Base-by-base conservation (phyloP, 192 early-diverging fungal species). In the Entomortierella lignicola region DNA sequence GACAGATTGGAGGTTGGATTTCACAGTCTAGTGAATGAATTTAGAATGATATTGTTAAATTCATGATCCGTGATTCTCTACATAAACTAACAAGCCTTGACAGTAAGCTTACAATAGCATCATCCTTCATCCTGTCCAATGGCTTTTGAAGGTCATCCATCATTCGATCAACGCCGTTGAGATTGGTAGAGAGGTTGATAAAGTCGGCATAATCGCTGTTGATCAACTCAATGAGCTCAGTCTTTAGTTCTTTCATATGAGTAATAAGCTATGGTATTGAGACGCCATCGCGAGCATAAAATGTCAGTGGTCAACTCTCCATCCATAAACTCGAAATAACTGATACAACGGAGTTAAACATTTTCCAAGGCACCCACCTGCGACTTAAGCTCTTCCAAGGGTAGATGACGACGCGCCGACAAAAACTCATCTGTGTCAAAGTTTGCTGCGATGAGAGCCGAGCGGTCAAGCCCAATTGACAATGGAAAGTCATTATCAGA, bases 131-230 rank as follows among this genome's bases (percentile, higher is more conserved):
- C 61, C 74, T 82, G n/a, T 80, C 74, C 42, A 94, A 55, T n/a
- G 92, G 91, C 25, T 66, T 66, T 55, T 71, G 77, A 23, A 94
- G 70, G 23, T 89, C 86, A 27, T 79, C 81, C 68, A 94, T 91
- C 41, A 87, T 91, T 31, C 83, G 83, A 64, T 92, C 92, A 1
- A 90, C 89, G 3, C 91, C 93, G 25, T 89, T 91, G 51, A 95
- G 85, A 57, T 91, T 91, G 15, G 92, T 94, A 1, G 92, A 92
- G 7, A 95, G 79, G 59, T 91, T 88, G 31, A 95, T 92, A 71
- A 95, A 95, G 56, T 94, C 91, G 12, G 89, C 88, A 81, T 92
- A 95, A 69, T 94, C 93, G 34, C 77, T 79, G 65, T 94, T 94
- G 70, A 94, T 92, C 32, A 94, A 83, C 47, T 94, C 93, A 39